A percentile compares a stretch with the other conserved stretches of the same genome.
These are phyloP conservation scores for Litchi chinensis DNA, from an alignment of 345 rosid species.

Conservation along the genomic window DNA sequence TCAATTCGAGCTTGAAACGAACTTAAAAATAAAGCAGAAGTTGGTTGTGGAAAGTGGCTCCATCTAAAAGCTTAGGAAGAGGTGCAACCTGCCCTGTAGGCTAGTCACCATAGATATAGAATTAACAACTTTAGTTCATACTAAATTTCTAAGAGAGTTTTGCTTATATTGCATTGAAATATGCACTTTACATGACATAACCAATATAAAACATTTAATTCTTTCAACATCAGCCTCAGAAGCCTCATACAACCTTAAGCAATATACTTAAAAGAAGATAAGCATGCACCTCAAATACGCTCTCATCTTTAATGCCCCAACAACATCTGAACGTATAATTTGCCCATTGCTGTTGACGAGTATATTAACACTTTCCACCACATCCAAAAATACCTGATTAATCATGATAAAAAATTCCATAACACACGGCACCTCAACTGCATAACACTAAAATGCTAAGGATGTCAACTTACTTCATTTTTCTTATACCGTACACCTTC, in stretches of 20 bases:
- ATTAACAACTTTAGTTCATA: background rate
- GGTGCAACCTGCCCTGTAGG: background rate
- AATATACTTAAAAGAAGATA: constrained; percentile 3
- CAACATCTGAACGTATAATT: constrained; percentile 53
- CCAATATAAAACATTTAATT: background rate
- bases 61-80: constrained; percentile 7
- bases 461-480: constrained; percentile 55
- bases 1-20: background rate
- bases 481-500: constrained; percentile 76
- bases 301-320: constrained; percentile 64
- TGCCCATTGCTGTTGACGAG: constrained; percentile 67
- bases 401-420: constrained; percentile 16
- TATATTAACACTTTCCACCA: constrained; percentile 59
- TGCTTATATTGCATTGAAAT: background rate
- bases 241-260: background rate
- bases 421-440: constrained; percentile 11
- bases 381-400: constrained; percentile 59
- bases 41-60: background rate
- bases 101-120: background rate
- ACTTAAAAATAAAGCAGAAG: background rate
- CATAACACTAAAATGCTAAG: constrained; percentile 4
- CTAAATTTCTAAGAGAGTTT: constrained; percentile 2
- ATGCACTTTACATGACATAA: background rate
- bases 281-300: constrained; percentile 49
- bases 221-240: constrained; percentile 2